A percentile compares a stretch with the other conserved stretches of the same genome.
Evolutionary conservation across 371 early-diverging fungal species (phyloP).

Genomic region (Lichtheimia corymbifera): DNA sequence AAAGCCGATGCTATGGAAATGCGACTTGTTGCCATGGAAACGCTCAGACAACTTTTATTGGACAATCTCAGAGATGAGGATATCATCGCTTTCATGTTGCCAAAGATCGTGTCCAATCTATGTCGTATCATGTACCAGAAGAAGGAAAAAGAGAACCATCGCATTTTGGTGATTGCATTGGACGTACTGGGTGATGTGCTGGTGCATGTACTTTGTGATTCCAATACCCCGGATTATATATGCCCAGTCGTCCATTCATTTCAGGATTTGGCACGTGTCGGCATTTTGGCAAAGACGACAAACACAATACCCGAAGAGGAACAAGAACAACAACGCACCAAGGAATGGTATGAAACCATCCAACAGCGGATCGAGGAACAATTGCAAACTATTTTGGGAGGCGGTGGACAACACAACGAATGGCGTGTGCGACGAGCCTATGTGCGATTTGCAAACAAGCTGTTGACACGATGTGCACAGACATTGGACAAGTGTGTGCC

Average conservation of each 20-base stretch:
- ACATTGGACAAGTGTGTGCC: constrained; percentile 43
- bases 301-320: neutral
- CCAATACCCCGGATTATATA: constrained; percentile 23
- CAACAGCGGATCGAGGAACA: constrained; percentile 26
- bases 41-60: constrained; percentile 30
- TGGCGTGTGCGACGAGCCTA: constrained; percentile 48
- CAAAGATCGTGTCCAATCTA: constrained; percentile 46
- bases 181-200: constrained; percentile 42
- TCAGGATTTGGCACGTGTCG: constrained; percentile 19
- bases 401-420: constrained; percentile 38
- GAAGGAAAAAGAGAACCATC: constrained; percentile 53
- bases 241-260: constrained; percentile 18
- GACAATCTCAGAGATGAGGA: constrained; percentile 36
- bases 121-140: constrained; percentile 39
- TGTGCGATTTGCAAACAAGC: constrained; percentile 35
- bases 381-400: constrained; percentile 27
- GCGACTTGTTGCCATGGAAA: constrained; percentile 34
- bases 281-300: neutral
- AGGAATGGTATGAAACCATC: constrained; percentile 32
- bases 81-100: constrained; percentile 38
- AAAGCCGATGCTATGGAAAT: constrained; percentile 34
- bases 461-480: constrained; percentile 38
- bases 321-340: neutral
- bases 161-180: constrained; percentile 37
- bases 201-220: constrained; percentile 35